These are phyloP conservation scores for Boletus fagicola DNA, from an alignment of 768 basidiomycete species.

Conservation along the genomic window DNA sequence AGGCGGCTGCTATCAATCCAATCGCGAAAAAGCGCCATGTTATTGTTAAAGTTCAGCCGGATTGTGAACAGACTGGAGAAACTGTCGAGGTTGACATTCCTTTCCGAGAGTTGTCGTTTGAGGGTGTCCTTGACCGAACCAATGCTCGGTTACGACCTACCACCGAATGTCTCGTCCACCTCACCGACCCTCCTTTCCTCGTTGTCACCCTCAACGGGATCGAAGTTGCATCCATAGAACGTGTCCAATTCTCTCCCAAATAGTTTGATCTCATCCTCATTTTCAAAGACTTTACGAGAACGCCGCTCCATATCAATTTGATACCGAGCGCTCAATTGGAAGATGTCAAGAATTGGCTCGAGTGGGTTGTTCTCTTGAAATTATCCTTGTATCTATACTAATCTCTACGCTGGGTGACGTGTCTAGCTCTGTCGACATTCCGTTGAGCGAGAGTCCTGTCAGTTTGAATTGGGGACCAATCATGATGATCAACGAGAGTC, in stretches of 20 bases:
- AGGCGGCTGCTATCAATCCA: no score
- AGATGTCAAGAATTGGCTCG: slow-evolving; percentile 98
- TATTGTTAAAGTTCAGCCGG: no score
- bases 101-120: slow-evolving; percentile 95
- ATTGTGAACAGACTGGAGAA: slow-evolving; percentile 51
- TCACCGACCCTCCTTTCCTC: slow-evolving; percentile 94
- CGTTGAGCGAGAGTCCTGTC: slow-evolving; percentile 91
- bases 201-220: no score
- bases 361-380: slow-evolving; percentile 52
- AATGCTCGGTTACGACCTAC: slow-evolving; percentile 94
- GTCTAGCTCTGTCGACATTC: slow-evolving; percentile 90
- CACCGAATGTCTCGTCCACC: slow-evolving; percentile 93
- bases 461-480: slow-evolving; percentile 98
- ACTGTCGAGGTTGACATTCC: slow-evolving; percentile 84
- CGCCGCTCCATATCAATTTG: slow-evolving; percentile 93
- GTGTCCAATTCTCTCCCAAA: slow-evolving; percentile 92
- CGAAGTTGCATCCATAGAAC: slow-evolving; percentile 93
- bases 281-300: slow-evolving; percentile 91
- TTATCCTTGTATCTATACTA: background rate
- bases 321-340: slow-evolving; percentile 89
- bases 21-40: no score
- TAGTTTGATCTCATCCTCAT: slow-evolving; percentile 98
- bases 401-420: background rate
- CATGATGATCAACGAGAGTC: slow-evolving; percentile 98
- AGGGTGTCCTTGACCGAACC: slow-evolving; percentile 94